Conservation (phyloP, 768 basidiomycete genomes). For the Hygrocybe punicea region DNA sequence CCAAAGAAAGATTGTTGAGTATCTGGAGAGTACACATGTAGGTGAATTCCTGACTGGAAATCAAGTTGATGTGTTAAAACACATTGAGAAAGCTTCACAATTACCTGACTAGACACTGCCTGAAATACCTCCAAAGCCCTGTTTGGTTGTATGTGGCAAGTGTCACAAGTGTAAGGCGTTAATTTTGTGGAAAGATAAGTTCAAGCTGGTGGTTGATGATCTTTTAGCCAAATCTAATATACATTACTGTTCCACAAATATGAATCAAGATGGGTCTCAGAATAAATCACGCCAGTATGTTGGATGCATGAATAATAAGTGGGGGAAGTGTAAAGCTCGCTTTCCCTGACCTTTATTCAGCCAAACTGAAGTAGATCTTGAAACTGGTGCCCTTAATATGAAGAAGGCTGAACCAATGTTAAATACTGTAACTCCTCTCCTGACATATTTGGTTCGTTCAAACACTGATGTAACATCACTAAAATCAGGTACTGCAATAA, state of each 20-base stretch:
- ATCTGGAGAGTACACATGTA: conserved; percentile 20
- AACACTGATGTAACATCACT: conserved; percentile 38
- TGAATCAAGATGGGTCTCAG: conserved; percentile 15
- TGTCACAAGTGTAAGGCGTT: conserved; percentile 5
- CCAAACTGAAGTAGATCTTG: conserved; percentile 25
- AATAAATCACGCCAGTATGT: conserved; percentile 9
- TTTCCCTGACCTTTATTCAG: conserved; percentile 29
- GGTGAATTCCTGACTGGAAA: conserved; percentile 33
- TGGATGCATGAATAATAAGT: conserved; percentile 27
- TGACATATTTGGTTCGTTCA: conserved; percentile 32
- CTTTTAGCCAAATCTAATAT: conserved; percentile 27
- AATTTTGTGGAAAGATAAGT: conserved; percentile 18
- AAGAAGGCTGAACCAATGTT: conserved; percentile 33
- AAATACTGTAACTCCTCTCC: conserved; percentile 28
- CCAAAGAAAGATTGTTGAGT: conserved; percentile 18
- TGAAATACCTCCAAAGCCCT: conserved; percentile 15
- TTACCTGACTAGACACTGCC: conserved; percentile 17
- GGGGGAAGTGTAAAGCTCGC: conserved; percentile 29
- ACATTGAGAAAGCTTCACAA: conserved; percentile 3
- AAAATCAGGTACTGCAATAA: conserved; percentile 36
- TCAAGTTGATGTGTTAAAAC: conserved; percentile 19
- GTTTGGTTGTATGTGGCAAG: conserved; percentile 6
- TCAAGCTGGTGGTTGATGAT: conserved; percentile 23
- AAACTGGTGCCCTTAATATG: conserved; percentile 26
- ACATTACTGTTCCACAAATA: conserved; percentile 21